Conservation (phyloP, 2,329 filamentous ascomycete species). For the Xylaria hypoxylon region DNA sequence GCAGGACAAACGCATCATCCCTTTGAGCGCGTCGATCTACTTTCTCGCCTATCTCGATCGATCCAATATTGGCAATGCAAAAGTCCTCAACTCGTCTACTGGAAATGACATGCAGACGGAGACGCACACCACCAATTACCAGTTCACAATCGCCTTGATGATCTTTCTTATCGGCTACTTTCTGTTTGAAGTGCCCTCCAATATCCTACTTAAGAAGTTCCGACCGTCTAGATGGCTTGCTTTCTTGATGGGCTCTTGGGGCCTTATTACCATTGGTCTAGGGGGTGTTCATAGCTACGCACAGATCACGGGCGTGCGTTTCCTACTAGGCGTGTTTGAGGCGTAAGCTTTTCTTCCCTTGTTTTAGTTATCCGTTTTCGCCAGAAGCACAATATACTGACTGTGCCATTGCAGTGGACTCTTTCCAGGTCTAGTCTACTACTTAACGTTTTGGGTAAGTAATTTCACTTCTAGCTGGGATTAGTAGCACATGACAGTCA, state of each 20-base stretch:
- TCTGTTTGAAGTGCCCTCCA: conserved; percentile 73
- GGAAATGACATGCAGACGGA: conserved; percentile 53
- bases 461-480: background rate
- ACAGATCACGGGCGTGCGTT: conserved; percentile 73
- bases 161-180: conserved; percentile 53
- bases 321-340: conserved; percentile 76
- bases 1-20: conserved; percentile 65
- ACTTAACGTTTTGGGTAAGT: conserved; percentile 73
- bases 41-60: conserved; percentile 69
- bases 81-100: conserved; percentile 54
- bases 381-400: conserved; percentile 11
- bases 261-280: conserved; percentile 73
- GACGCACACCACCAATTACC: conserved; percentile 48
- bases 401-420: conserved; percentile 58
- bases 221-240: conserved; percentile 73
- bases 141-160: conserved; percentile 55
- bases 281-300: conserved; percentile 72
- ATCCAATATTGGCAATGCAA: conserved; percentile 63
- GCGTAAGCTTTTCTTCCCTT: conserved; percentile 52
- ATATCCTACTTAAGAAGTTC: conserved; percentile 73
- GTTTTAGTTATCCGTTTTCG: too few species aligned
- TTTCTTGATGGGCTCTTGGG: conserved; percentile 75
- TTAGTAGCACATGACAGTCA: background rate
- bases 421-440: conserved; percentile 74
- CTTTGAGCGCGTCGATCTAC: conserved; percentile 65